Percentiles rank a stretch among this genome's conserved stretches.
These are phyloP conservation scores for Fraxinus excelsior DNA, from an alignment of 257 asterid species.

Conservation along the genomic window DNA sequence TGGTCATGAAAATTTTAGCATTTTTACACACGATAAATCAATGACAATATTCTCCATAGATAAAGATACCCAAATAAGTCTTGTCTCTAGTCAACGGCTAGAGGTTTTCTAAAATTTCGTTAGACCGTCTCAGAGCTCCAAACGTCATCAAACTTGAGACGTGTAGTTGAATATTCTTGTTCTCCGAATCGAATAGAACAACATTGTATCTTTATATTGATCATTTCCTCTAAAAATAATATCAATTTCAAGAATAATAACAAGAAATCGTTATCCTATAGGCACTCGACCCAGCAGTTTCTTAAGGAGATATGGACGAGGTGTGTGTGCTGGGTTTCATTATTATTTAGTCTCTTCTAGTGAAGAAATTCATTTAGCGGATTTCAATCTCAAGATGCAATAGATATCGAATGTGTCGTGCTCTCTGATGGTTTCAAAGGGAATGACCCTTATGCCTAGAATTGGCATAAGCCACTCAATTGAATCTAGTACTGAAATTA, in stretches of 20 bases:
- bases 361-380: neutral
- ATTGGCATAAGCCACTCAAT: neutral
- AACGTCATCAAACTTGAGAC: no score
- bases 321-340: neutral
- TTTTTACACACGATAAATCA: neutral
- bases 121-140: neutral
- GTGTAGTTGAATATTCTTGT: neutral
- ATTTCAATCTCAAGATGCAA: neutral
- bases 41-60: neutral
- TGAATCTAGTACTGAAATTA: constrained; percentile 30
- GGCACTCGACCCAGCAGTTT: neutral
- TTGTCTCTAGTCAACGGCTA: neutral
- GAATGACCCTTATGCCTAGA: neutral
- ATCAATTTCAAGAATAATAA: neutral
- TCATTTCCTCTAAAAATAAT: neutral
- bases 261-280: neutral
- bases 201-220: neutral
- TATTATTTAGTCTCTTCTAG: neutral
- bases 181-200: neutral
- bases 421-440: neutral
- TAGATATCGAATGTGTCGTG: neutral
- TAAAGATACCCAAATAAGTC: neutral
- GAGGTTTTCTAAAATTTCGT: neutral
- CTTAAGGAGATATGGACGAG: constrained; percentile 16
- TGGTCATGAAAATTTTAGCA: neutral